phyloP scores from a whole-genome alignment of 768 basidiomycete genomes.

The Tylopilus sp. region DNA sequence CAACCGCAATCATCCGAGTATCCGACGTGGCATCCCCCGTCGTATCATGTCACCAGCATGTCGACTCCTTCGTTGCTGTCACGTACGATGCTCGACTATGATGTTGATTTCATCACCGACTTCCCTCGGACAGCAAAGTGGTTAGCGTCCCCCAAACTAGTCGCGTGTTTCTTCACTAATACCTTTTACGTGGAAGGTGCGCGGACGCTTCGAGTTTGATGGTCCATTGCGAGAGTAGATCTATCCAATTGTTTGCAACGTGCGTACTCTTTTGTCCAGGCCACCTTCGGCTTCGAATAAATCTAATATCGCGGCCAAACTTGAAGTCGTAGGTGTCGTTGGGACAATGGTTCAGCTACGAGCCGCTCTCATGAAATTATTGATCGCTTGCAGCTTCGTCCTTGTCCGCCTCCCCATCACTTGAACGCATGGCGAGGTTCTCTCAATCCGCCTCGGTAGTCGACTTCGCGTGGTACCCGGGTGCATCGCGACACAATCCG shows the following conservation, averaged over 20 bases:
- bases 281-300: not conserved
- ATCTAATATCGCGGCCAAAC: not conserved
- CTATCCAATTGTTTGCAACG: slow-evolving; percentile 54
- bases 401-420: not conserved
- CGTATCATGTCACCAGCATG: slow-evolving; percentile 24
- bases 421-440: slow-evolving; percentile 29
- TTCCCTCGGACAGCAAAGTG: slow-evolving; percentile 58
- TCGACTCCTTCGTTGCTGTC: slow-evolving; percentile 13
- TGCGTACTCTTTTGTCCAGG: slow-evolving; percentile 18
- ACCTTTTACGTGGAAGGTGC: slow-evolving; percentile 46
- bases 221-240: slow-evolving; percentile 67
- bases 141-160: slow-evolving; percentile 30
- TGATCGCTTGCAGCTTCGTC: not conserved
- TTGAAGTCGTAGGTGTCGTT: not conserved
- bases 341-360: not conserved
- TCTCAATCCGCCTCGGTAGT: slow-evolving; percentile 68
- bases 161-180: not conserved
- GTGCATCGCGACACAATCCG: slow-evolving; percentile 54
- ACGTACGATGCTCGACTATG: slow-evolving; percentile 15
- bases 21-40: slow-evolving; percentile 30
- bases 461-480: slow-evolving; percentile 84
- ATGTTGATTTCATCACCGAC: slow-evolving; percentile 34
- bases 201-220: slow-evolving; percentile 70
- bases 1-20: slow-evolving; percentile 1
- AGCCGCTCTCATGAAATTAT: not conserved